These are phyloP conservation scores for Russula ochroleuca DNA, from an alignment of 768 basidiomycete genomes.

Conservation along the genomic window DNA sequence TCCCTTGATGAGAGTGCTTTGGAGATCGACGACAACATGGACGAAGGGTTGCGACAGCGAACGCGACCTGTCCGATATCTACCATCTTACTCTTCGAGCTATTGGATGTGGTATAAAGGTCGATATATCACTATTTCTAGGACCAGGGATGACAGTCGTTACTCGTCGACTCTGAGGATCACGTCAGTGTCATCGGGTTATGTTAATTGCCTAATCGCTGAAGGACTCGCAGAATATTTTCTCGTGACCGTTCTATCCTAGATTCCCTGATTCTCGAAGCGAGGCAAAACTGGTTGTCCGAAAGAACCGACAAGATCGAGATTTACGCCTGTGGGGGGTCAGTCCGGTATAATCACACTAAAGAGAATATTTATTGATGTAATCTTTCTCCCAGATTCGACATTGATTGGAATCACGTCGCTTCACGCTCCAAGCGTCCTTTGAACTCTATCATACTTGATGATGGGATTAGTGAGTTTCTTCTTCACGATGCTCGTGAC, in stretches of 20 bases:
- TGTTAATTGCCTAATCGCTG: background rate
- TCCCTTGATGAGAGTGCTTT: conserved; percentile 35
- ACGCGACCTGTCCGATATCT: conserved; percentile 39
- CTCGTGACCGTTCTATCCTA: conserved; percentile 23
- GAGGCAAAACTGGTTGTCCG: conserved; percentile 15
- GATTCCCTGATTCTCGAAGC: conserved; percentile 26
- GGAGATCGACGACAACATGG: conserved; percentile 26
- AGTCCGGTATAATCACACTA: conserved; percentile 2
- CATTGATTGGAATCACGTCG: conserved; percentile 51
- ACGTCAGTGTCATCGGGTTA: conserved; percentile 36
- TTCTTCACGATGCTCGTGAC: conserved; percentile 65
- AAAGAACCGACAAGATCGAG: conserved; percentile 20
- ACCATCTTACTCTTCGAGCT: conserved; percentile 40
- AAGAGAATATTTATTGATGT: background rate
- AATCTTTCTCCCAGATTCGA: conserved; percentile 10
- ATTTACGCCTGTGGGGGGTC: conserved; percentile 50
- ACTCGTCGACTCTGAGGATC: conserved; percentile 41
- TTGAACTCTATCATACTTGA: conserved; percentile 66
- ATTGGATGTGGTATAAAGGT: conserved; percentile 47
- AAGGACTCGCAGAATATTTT: conserved; percentile 10
- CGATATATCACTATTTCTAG: conserved; percentile 35
- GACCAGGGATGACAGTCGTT: no score
- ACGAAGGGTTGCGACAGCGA: conserved; percentile 17
- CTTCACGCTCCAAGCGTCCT: conserved; percentile 59
- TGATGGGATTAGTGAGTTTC: conserved; percentile 57